Evolutionary conservation across 1,284 basidiomycete genomes (phyloP), one percentile per base, ranked within the genome.

Genomic region (Fomes fomentarius): DNA sequence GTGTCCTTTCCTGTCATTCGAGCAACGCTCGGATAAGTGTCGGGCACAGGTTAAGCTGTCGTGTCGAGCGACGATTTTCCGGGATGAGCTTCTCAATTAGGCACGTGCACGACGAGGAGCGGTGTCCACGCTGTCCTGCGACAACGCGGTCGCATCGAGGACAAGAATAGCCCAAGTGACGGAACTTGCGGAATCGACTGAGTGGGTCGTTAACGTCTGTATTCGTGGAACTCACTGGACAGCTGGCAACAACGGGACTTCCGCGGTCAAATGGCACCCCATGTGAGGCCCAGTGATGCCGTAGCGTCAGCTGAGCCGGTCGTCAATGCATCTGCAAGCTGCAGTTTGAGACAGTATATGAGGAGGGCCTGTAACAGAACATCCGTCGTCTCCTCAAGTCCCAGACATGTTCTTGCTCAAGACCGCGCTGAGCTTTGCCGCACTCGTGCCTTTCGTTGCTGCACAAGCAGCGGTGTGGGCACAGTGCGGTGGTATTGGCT

Each of bases 401-500:
- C 17, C 26, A 35, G 24, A 30, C 35, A 60, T 60, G 58, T 48
- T 60, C 40, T 41, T 52, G 8, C 44, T 53, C 49, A 45, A 56
- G 37, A 38, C 39, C 28, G 44, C 41, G 15, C 48, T 60, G 26
- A 48, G 54, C 48, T 40, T 71, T 39, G 58, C 63, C 30, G 62
- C 64, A 8, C 59, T 70, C 25, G 47, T 71, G 8, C 66, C 69
- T 3, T 51, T 69, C 45, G 69, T 63, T 45, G 46, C 63, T 8
- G 71, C 66, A 1, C 70, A 73, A 54, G 62, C 67, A 8, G 40
- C 57, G 0, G 67, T 65, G 24, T 74, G 69, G 66, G 69, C 67
- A 43, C 72, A 74, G 60, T 73, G 73, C 50, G 72, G 71, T 46
- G 72, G 73, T 53, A 69, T 69, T 47, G 69, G 71, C 21, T 74